Percentiles rank a stretch among this genome's conserved stretches.
Conservation (phyloP, 306 rosid species). For the Dryas octopetala region DNA sequence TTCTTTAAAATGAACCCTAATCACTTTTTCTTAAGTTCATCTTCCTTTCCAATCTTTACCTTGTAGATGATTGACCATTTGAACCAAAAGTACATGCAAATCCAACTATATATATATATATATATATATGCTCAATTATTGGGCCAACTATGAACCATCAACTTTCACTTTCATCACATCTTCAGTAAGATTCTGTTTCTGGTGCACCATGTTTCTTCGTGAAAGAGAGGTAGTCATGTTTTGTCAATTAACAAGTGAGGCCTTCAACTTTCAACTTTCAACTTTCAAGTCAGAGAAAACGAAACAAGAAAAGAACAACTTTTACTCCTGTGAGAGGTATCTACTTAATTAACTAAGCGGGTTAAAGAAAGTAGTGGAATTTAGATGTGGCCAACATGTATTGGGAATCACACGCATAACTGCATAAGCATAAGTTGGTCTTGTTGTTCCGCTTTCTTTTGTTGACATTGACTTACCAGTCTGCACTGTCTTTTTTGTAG, state of each 20-base stretch:
- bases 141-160: neutral
- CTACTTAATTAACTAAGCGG: too few relatives aligned
- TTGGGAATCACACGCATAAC: neutral
- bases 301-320: too few relatives aligned
- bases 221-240: neutral
- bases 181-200: constrained; percentile 5
- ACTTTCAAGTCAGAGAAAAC: too few relatives aligned
- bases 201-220: neutral
- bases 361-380: neutral
- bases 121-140: neutral
- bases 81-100: neutral
- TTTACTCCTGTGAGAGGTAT: neutral
- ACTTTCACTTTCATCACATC: constrained; percentile 3
- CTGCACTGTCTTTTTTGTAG: neutral
- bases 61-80: neutral
- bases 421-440: neutral
- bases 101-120: too few relatives aligned
- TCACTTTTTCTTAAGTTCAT: neutral
- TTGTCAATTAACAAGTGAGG: neutral
- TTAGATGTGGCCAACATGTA: neutral
- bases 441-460: neutral
- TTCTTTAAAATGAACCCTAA: neutral
- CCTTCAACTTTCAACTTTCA: neutral
- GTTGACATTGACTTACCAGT: constrained; percentile 6
- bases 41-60: neutral